Evolutionary conservation across 345 rosid species (phyloP), one percentile per base, ranked within the genome.

Genomic region (Luvunga scandens): DNA sequence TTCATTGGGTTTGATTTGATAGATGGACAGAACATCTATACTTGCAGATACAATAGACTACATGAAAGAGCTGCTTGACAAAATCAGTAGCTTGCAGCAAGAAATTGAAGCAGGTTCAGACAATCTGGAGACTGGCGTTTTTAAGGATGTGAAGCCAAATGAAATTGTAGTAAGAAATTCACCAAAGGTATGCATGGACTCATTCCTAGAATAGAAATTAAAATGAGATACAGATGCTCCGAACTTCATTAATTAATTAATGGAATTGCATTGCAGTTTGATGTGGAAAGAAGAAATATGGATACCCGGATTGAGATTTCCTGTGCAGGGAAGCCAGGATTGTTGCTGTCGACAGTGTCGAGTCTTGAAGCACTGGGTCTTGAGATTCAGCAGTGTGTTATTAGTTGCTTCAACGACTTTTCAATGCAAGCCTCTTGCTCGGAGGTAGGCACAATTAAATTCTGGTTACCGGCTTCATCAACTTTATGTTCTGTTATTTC

Each of bases 371-470:
- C 93, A 69, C 77, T 92, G 60, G 99, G 97, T 59, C 82, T 92
- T 76, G 99, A 95, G 85, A 92, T 95, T 81, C 92, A 95, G 82
- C 97, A 93, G 33, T 91, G 97, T 86, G 95, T 93, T 30, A 86
- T 92, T n/a, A 95, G 99, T 77, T 95, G 97, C 81, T 95, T 95
- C 82, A 90, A 86, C 82, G 99, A 95, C 77, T 95, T 92, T 78
- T 89, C 97, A 53, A 83, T 90, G 87, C 97, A 94, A 84, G 99
- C 97, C 78, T 93, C 99, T 79, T 95, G 99, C 77, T 90, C 94
- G 39, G 91, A 93, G 93, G 97, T 93, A 81, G 48, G 22, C 0
- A 4, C 22, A 53, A 53, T 5, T 53, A 63, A 62, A 19, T 61
- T 25, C 33, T 34, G 25, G 33, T 21, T 31, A n/a, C 39, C 39